Conservation (phyloP, 2,329 filamentous ascomycete genomes). For the Penicillium sp. region DNA sequence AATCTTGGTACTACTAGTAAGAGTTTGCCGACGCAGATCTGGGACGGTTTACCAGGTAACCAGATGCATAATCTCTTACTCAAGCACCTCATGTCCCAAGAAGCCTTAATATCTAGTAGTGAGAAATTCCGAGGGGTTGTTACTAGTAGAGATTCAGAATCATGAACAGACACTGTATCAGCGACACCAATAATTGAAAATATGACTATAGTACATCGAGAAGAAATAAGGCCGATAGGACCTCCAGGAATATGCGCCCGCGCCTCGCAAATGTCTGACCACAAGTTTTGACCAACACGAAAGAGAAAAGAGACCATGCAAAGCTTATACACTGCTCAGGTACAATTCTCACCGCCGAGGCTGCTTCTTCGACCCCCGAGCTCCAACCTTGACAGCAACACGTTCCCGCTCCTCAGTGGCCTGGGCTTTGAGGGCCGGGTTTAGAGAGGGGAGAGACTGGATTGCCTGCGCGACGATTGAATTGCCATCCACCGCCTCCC, state of each 20-base stretch:
- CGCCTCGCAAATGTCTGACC: slow-evolving; percentile 37
- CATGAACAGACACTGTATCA: neutral
- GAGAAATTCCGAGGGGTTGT: no score
- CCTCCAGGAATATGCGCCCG: slow-evolving; percentile 38
- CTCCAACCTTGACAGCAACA: slow-evolving; percentile 31
- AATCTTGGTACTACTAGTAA: no score
- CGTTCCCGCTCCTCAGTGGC: slow-evolving; percentile 30
- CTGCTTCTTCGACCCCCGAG: slow-evolving; percentile 22
- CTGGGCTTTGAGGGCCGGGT: slow-evolving; percentile 32
- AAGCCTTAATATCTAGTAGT: no score
- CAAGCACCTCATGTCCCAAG: no score
- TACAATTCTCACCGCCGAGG: slow-evolving; percentile 21
- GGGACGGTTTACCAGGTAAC: no score
- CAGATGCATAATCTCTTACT: no score
- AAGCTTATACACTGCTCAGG: slow-evolving; percentile 24
- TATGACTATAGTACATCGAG: slow-evolving; percentile 33
- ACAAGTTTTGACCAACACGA: slow-evolving; percentile 29
- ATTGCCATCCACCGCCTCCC: slow-evolving; percentile 55
- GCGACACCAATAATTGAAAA: slow-evolving; percentile 26
- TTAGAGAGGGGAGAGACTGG: slow-evolving; percentile 36
- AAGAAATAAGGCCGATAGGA: slow-evolving; percentile 30
- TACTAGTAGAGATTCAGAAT: neutral
- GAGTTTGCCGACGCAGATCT: no score
- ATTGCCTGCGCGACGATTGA: slow-evolving; percentile 43
- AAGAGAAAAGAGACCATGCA: slow-evolving; percentile 25